Evolutionary conservation across 2,329 filamentous ascomycete species (phyloP), one percentile per base, ranked within the genome.

Genomic region (Cladophialophora bantiana): DNA sequence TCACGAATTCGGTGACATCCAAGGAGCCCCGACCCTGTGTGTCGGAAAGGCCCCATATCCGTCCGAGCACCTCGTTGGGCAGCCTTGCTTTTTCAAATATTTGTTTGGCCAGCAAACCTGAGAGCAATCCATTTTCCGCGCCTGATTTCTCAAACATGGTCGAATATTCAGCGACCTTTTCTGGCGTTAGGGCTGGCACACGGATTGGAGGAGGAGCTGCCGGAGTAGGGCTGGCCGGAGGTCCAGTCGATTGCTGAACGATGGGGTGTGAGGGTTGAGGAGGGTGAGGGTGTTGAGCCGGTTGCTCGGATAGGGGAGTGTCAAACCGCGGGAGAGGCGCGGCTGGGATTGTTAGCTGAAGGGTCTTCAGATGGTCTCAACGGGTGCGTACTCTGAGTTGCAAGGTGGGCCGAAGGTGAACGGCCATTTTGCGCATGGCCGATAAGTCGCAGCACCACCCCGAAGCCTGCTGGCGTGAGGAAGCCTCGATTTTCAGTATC

Each of bases 401-500:
- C 94, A 66, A 98, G 80, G 75, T 96, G 92, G 42, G 89, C 83
- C 31, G 89, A 90, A 4, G 94, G 94, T 74, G 93, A 88, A 78
- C 91, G 88, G 74, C 92, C 92, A 71, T 90, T 92, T 81, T 99
- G 95, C 71, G 93, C 94, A 82, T 98, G 95, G 67, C 93, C 95
- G 77, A 99, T 98, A 77, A 99, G 88, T 75, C 95, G 88, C 77
- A 99, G 82, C 65, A 96, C 95, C 77, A 97, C 88, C 68, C 94
- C 92, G 81, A 99, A 99, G 77, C 94, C 95, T 50, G 93, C 88
- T 20, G 93, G 93, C 38, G 94, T 97, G 72, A 99, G 84, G 73
- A 98, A 91, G 60, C 95, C 95, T 71, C 94, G 89, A 82, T 99
- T 99, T 82, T 98, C 94, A 72, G 88, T 93, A 82, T 99, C 95